phyloP scores from a whole-genome alignment of 352 stramenopile species.

The Lagenidium giganteum region DNA sequence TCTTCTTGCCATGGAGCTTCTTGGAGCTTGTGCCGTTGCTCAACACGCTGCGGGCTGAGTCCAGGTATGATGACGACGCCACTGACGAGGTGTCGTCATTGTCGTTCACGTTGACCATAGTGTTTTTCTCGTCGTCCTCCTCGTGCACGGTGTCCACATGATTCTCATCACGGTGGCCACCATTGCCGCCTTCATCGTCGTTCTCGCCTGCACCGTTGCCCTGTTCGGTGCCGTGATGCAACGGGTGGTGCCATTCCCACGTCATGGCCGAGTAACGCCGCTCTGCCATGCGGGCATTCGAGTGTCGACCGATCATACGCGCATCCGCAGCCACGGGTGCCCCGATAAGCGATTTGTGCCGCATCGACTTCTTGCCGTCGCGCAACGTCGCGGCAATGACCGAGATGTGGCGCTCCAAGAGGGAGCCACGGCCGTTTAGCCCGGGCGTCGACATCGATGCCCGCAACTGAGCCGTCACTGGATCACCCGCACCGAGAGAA shows the following conservation, averaged over 20 bases:
- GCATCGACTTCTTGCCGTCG: too few species aligned
- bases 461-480: too few species aligned
- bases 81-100: constrained; percentile 15
- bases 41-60: constrained; percentile 11
- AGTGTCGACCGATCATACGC: constrained; percentile 35
- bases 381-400: too few species aligned
- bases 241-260: constrained; percentile 36
- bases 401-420: too few species aligned
- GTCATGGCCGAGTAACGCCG: constrained; percentile 43
- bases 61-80: constrained; percentile 6
- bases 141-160: too few species aligned
- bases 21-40: constrained; percentile 1
- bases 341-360: constrained; percentile 39
- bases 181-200: constrained; percentile 4
- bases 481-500: too few species aligned
- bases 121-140: constrained; percentile 9
- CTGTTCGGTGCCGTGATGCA: background rate
- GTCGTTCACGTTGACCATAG: background rate
- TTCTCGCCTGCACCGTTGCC: background rate
- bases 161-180: too few species aligned
- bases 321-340: constrained; percentile 21
- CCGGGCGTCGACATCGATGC: too few species aligned
- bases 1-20: background rate
- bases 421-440: too few species aligned
- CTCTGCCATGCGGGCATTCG: constrained; percentile 43